Base-by-base conservation (phyloP, 441 rosid genomes). In the Eruca vesicaria region DNA sequence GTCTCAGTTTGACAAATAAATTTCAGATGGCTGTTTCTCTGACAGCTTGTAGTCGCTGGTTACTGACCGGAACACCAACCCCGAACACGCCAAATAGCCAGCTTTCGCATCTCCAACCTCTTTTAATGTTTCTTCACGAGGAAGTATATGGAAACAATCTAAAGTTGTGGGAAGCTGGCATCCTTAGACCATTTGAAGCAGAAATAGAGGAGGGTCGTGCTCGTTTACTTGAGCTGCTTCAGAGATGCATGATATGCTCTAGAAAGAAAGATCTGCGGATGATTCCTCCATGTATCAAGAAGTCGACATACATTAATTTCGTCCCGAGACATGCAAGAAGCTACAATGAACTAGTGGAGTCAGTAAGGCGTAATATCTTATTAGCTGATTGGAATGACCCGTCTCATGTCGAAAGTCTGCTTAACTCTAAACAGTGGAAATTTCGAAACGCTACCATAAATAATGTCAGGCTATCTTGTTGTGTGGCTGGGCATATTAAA, bases 341-440 rank as follows among this genome's bases (percentile, higher is more conserved):
- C 84, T 96, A 93, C 81, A 96, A 96, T 81, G 99, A 93, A 86
- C 76, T 96, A 81, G 96, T 91, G 48, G 98, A 81, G 69, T 90
- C 99, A 41, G 98, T 93, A 61, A 83, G 97, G 69, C 89, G 98
- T 63, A 96, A 96, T 77, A 86, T 96, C 77, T 82, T 96, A 62
- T 87, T 87, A 87, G 98, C 98, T 77, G 99, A 96, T 80, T 96
- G 99, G 99, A 96, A 91, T 74, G 99, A 96, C 83, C 99, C 99
- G 48, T 89, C 98, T 69, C 99, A 96, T 78, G 86, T 96, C 73
- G 98, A 96, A 88, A 96, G 99, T 80, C 86, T 96, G 83, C 89
- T 93, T 66, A 95, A 93, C 81, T 88, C 90, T 52, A 95, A 89
- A 85, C 98, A 93, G 82, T 93, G 99, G 98, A 95, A 95, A 76